phyloP scores from a whole-genome alignment of 768 basidiomycete genomes.

The Hydnum rufescens region DNA sequence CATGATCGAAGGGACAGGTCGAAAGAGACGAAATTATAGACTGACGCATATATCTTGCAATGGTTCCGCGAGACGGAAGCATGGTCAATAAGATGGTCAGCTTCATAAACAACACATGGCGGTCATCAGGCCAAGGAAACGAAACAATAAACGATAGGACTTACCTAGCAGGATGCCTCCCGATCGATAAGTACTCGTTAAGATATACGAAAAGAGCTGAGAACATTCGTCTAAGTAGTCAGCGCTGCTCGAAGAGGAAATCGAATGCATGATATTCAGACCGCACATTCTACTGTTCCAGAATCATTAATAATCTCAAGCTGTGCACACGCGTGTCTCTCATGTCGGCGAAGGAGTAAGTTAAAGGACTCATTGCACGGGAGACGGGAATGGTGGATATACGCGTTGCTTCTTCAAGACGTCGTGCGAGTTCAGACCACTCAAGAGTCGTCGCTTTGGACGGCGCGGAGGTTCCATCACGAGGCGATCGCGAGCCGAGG shows the following conservation, averaged over 20 bases:
- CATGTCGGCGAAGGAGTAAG: neutral
- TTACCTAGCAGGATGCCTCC: neutral
- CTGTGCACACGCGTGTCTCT: neutral
- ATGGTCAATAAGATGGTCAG: neutral
- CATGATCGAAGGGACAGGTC: neutral
- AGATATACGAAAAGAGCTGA: neutral
- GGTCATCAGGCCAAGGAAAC: neutral
- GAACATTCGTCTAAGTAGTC: neutral
- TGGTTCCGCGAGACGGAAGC: neutral
- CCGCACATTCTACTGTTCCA: neutral
- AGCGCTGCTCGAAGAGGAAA: too few species aligned
- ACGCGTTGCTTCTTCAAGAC: neutral
- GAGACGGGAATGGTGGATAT: neutral
- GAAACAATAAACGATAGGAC: neutral
- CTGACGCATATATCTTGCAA: conserved; percentile 3
- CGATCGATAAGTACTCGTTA: neutral
- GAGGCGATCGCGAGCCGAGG: neutral
- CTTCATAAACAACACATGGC: neutral
- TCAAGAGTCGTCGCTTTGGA: neutral
- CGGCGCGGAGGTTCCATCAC: neutral
- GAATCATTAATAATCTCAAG: neutral
- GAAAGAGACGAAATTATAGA: neutral
- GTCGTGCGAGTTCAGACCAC: neutral
- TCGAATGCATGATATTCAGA: neutral
- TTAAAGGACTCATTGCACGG: neutral